phyloP scores from a whole-genome alignment of 768 basidiomycete species.

The Russula sp. region DNA sequence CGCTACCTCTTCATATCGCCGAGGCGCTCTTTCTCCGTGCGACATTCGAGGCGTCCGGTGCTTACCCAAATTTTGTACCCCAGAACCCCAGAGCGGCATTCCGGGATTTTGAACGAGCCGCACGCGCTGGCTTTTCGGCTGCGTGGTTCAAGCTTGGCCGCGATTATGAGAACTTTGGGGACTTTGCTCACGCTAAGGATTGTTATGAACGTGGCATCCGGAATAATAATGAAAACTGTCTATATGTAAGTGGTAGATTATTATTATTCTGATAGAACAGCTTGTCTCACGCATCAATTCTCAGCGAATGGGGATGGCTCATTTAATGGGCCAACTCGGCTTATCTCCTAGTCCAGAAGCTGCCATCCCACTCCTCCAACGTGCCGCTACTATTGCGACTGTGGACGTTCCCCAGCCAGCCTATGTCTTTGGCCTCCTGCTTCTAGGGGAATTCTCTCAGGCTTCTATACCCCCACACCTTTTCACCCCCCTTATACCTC shows the following conservation, averaged over 20 bases:
- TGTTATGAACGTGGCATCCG: conserved; percentile 85
- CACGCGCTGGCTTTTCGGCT: conserved; percentile 67
- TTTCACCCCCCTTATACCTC: conserved; percentile 54
- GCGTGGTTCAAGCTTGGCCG: conserved; percentile 92
- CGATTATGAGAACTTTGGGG: conserved; percentile 88
- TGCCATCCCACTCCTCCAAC: conserved; percentile 71
- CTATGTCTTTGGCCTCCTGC: conserved; percentile 83
- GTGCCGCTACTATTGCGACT: conserved; percentile 72
- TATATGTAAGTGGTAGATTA: conserved; percentile 51
- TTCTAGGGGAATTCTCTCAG: conserved; percentile 80
- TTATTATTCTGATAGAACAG: conserved; percentile 27
- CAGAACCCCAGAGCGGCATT: conserved; percentile 80
- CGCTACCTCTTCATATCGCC: conserved; percentile 47
- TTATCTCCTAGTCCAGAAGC: conserved; percentile 49
- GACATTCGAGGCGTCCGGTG: conserved; percentile 67
- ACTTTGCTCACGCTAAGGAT: conserved; percentile 67
- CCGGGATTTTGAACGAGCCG: conserved; percentile 83
- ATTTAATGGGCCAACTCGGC: conserved; percentile 83
- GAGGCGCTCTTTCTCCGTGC: conserved; percentile 79
- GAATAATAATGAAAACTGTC: conserved; percentile 70
- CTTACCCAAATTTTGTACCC: conserved; percentile 59
- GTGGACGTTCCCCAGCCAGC: conserved; percentile 83
- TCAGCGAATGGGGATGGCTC: conserved; percentile 90
- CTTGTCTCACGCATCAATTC: conserved; percentile 6
- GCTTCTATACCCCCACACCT: conserved; percentile 50